These are phyloP conservation scores for Hippophae gyantsensis DNA, from an alignment of 306 rosid species.

Conservation along the genomic window DNA sequence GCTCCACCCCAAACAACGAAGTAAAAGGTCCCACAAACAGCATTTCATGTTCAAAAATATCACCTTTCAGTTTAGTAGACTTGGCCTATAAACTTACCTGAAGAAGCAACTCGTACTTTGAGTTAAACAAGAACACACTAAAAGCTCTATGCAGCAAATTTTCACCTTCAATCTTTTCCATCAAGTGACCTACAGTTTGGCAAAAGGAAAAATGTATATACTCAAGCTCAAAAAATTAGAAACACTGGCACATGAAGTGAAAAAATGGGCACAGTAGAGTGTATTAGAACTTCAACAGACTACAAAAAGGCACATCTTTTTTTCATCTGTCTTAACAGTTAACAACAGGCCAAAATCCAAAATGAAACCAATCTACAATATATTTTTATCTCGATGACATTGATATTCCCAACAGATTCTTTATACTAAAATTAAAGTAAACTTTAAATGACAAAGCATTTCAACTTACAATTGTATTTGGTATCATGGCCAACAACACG, in stretches of 20 bases:
- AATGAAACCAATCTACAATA: not conserved
- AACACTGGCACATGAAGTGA: not conserved
- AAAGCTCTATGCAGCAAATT: constrained; percentile 89
- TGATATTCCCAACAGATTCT: not conserved
- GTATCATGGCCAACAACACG: constrained; percentile 83
- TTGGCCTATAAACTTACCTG: constrained; percentile 48
- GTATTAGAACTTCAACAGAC: not conserved
- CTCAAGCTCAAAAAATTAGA: constrained; percentile 1
- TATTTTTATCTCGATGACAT: not conserved
- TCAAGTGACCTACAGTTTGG: constrained; percentile 66
- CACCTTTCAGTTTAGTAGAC: constrained; percentile 1
- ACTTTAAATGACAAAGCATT: not conserved
- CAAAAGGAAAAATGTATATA: constrained; percentile 13
- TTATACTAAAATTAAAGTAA: not conserved
- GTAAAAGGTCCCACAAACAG: too few species aligned
- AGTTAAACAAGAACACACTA: constrained; percentile 90
- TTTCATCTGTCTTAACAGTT: not conserved
- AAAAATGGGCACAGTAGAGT: not conserved
- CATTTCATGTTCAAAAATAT: not conserved
- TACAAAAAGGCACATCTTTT: not conserved
- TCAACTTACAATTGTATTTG: constrained; percentile 82
- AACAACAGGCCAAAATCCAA: not conserved
- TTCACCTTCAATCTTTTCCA: constrained; percentile 88
- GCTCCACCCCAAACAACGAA: too few species aligned
- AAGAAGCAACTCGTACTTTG: constrained; percentile 86